Evolutionary conservation across 305 asterid species (phyloP).

Genomic region (Solanum chacoense): DNA sequence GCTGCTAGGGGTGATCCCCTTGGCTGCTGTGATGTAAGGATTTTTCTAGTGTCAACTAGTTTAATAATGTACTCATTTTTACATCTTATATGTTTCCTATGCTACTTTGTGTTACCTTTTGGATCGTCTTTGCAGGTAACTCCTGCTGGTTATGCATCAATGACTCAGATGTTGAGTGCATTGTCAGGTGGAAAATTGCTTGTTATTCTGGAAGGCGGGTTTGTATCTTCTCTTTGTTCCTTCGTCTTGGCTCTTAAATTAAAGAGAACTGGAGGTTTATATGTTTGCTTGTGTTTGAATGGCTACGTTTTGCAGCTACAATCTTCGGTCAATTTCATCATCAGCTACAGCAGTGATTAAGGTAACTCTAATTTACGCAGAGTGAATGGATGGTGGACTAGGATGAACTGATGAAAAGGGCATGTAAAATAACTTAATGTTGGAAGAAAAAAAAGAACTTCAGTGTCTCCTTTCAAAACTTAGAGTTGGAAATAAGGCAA

Average conservation of each 20-base stretch:
- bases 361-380: slow-evolving; percentile 28
- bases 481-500: not conserved
- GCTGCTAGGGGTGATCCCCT: slow-evolving; percentile 99
- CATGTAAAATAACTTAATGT: not conserved
- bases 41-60: not conserved
- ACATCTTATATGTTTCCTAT: not conserved
- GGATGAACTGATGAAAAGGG: not conserved
- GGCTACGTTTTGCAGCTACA: slow-evolving; percentile 47
- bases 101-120: not conserved
- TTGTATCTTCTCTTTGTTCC: slow-evolving; percentile 21
- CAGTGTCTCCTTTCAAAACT: not conserved
- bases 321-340: slow-evolving; percentile 89
- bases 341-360: slow-evolving; percentile 87
- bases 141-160: slow-evolving; percentile 84
- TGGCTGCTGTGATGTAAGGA: slow-evolving; percentile 88
- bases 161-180: slow-evolving; percentile 72
- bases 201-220: slow-evolving; percentile 99
- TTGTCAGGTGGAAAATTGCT: slow-evolving; percentile 81
- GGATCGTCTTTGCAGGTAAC: slow-evolving; percentile 50
- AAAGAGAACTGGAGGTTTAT: not conserved
- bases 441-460: not conserved
- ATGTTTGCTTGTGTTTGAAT: not conserved
- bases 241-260: slow-evolving; percentile 9
- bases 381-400: not conserved
- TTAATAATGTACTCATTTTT: not conserved